These are phyloP conservation scores for Hypoxylon crocopeplum DNA, from an alignment of 495 filamentous ascomycete species.

Conservation along the genomic window DNA sequence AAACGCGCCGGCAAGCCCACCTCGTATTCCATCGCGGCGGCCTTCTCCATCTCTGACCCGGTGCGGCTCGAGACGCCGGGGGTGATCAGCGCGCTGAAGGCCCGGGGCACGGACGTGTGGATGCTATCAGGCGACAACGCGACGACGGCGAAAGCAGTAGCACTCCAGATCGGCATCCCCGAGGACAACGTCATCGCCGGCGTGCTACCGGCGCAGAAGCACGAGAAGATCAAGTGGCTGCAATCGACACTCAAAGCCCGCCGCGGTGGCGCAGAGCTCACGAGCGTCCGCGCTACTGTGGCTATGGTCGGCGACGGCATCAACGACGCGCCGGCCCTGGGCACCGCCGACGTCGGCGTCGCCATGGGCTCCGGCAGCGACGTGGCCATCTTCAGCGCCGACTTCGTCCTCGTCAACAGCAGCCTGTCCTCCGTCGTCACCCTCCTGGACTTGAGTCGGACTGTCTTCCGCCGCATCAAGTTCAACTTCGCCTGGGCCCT, in stretches of 20 bases:
- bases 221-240: slow-evolving; percentile 79
- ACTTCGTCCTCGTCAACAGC: slow-evolving; percentile 83
- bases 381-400: slow-evolving; percentile 80
- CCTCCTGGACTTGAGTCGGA: slow-evolving; percentile 71
- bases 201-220: slow-evolving; percentile 85
- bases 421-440: slow-evolving; percentile 73
- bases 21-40: slow-evolving; percentile 48
- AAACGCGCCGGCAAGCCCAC: slow-evolving; percentile 3
- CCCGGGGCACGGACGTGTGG: slow-evolving; percentile 74
- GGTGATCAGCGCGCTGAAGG: slow-evolving; percentile 72
- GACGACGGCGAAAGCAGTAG: slow-evolving; percentile 78
- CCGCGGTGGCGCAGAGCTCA: slow-evolving; percentile 32
- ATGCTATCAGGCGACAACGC: slow-evolving; percentile 92
- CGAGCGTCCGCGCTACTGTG: slow-evolving; percentile 47
- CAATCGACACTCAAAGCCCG: slow-evolving; percentile 64
- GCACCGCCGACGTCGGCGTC: slow-evolving; percentile 81
- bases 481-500: slow-evolving; percentile 91
- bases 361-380: slow-evolving; percentile 69
- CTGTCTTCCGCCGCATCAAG: slow-evolving; percentile 79
- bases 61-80: slow-evolving; percentile 75
- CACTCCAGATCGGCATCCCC: slow-evolving; percentile 76
- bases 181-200: slow-evolving; percentile 81
- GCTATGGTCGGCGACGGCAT: slow-evolving; percentile 82
- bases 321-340: slow-evolving; percentile 86
- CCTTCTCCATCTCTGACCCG: slow-evolving; percentile 71